Evolutionary conservation across 2,329 filamentous ascomycete species (phyloP).

Genomic region (Dissoconium aciculare): DNA sequence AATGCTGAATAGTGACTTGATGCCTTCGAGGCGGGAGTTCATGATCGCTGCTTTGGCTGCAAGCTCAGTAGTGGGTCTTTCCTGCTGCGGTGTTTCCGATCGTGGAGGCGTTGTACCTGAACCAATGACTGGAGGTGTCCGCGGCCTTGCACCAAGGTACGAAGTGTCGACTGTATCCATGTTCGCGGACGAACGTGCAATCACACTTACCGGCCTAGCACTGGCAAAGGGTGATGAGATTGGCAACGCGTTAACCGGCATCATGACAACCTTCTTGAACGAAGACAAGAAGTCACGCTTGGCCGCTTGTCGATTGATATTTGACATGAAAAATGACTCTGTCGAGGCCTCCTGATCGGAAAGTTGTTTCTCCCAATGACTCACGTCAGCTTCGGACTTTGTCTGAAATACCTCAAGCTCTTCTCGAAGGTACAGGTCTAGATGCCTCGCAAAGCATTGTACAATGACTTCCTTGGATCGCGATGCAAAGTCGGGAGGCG

Average conservation of each 20-base stretch:
- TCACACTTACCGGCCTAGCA: slow-evolving; percentile 22
- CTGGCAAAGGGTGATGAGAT: slow-evolving; percentile 32
- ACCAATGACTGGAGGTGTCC: slow-evolving; percentile 16
- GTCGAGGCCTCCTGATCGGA: slow-evolving; percentile 79
- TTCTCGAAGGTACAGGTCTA: slow-evolving; percentile 86
- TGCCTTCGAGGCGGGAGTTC: slow-evolving; percentile 85
- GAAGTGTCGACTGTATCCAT: slow-evolving; percentile 14
- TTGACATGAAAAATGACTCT: slow-evolving; percentile 92
- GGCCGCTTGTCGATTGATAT: slow-evolving; percentile 82
- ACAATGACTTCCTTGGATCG: slow-evolving; percentile 53
- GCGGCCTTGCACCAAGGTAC: slow-evolving; percentile 12
- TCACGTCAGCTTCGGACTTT: slow-evolving; percentile 62
- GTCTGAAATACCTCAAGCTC: slow-evolving; percentile 75
- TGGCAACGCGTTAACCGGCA: slow-evolving; percentile 76
- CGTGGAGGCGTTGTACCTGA: slow-evolving; percentile 15
- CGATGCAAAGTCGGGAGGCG: slow-evolving; percentile 44
- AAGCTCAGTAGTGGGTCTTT: slow-evolving; percentile 76
- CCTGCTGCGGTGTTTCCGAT: slow-evolving; percentile 28
- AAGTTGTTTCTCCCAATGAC: slow-evolving; percentile 78
- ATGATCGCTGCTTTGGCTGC: slow-evolving; percentile 96
- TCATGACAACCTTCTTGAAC: slow-evolving; percentile 98
- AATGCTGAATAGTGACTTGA: slow-evolving; percentile 88
- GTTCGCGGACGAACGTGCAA: slow-evolving; percentile 13
- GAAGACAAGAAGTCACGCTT: slow-evolving; percentile 93
- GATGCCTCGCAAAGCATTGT: slow-evolving; percentile 72